Percentiles rank a stretch among this genome's conserved stretches.
These are phyloP conservation scores for Phytophthora sp. DNA, from an alignment of 352 stramenopile genomes.

Conservation along the genomic window DNA sequence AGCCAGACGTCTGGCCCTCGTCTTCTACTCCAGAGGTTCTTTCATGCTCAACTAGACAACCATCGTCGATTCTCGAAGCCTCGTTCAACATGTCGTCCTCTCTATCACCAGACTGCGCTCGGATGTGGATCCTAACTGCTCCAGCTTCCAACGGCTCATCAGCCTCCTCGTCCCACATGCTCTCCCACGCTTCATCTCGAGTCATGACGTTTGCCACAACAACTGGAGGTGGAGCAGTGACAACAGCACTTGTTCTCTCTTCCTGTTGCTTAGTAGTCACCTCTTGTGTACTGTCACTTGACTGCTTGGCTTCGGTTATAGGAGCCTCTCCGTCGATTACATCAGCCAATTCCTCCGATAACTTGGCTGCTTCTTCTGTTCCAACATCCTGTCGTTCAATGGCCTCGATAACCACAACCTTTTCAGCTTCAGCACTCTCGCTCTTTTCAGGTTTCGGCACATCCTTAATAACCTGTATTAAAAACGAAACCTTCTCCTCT, in stretches of 20 bases:
- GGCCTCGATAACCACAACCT: constrained; percentile 1
- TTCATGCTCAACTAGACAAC: constrained; percentile 3
- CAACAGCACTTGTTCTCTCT: not conserved
- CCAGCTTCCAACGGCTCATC: constrained; percentile 44
- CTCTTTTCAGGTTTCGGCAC: constrained; percentile 6
- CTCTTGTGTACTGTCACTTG: not conserved
- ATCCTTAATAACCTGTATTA: constrained; percentile 3
- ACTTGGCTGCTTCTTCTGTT: not conserved
- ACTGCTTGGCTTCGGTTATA: not conserved
- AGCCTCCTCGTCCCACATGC: constrained; percentile 69
- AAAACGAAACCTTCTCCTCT: not conserved
- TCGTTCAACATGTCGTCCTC: constrained; percentile 13
- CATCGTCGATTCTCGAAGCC: not conserved
- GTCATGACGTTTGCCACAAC: constrained; percentile 49
- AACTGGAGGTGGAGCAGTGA: constrained; percentile 11
- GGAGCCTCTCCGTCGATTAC: constrained; percentile 4
- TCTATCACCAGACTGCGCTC: constrained; percentile 28
- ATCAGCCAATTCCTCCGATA: not conserved
- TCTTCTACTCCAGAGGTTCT: constrained; percentile 1
- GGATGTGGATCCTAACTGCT: constrained; percentile 30
- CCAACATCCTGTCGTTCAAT: not conserved
- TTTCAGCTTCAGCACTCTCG: not conserved
- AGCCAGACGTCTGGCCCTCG: not conserved
- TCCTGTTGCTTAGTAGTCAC: not conserved
- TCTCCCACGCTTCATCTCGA: constrained; percentile 81